Percentiles rank a stretch among this genome's conserved stretches.
Evolutionary conservation across 441 rosid genomes (phyloP).

Genomic region (Corymbia calophylla): DNA sequence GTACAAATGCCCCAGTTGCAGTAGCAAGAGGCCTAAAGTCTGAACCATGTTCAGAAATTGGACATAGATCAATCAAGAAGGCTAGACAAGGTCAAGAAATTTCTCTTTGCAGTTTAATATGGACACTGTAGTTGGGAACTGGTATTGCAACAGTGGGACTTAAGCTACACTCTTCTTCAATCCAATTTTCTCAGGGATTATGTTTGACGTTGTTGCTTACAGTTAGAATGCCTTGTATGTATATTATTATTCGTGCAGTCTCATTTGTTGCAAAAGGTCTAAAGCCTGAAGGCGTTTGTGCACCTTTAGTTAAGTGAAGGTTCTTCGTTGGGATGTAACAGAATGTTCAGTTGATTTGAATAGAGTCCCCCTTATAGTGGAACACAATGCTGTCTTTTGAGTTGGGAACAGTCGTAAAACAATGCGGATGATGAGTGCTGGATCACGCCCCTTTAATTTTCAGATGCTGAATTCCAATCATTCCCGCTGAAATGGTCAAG

Average conservation of each 20-base stretch:
- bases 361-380: background rate
- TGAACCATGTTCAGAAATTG: slow-evolving; percentile 30
- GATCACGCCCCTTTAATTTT: background rate
- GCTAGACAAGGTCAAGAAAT: slow-evolving; percentile 23
- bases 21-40: slow-evolving; percentile 72
- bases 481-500: background rate
- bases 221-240: background rate
- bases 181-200: background rate
- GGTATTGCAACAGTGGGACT: background rate
- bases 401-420: background rate
- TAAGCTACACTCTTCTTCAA: background rate
- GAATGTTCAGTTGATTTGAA: background rate
- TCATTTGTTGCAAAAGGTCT: background rate
- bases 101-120: slow-evolving; percentile 17
- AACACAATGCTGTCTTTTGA: background rate
- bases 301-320: background rate
- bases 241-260: background rate
- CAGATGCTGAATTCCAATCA: background rate
- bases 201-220: background rate
- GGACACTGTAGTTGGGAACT: background rate
- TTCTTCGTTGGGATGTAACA: background rate
- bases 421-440: background rate
- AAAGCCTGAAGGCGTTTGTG: background rate
- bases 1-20: slow-evolving; percentile 91
- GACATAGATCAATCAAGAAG: slow-evolving; percentile 12